Conservation (phyloP, 139 green algal species). For the Coelastrella sp. region DNA sequence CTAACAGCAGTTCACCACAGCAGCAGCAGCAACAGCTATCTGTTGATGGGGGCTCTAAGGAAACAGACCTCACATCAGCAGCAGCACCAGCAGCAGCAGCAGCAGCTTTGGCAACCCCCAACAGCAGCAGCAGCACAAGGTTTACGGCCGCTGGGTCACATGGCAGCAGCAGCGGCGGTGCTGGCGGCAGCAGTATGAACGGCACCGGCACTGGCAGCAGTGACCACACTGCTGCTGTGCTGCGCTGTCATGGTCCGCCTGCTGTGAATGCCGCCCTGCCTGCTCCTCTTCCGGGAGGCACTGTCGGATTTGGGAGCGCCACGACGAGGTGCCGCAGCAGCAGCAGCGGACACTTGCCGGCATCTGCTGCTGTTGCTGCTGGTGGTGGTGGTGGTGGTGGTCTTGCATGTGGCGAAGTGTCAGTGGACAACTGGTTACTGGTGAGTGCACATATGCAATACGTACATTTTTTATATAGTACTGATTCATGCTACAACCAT, state of each 20-base stretch:
- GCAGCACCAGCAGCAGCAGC: background rate
- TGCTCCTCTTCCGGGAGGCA: background rate
- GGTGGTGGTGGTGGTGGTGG: background rate
- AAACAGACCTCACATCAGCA: too few species aligned
- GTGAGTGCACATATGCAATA: conserved; percentile 17
- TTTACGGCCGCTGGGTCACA: too few species aligned
- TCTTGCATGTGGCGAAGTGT: background rate
- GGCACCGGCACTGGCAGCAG: background rate
- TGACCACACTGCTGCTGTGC: too few species aligned
- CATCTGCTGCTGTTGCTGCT: background rate
- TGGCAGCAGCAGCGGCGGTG: too few species aligned
- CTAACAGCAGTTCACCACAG: background rate
- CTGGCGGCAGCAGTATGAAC: background rate
- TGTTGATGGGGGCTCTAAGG: too few species aligned
- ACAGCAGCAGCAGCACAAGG: too few species aligned
- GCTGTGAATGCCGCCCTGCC: background rate
- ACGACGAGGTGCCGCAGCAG: background rate
- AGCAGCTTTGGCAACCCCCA: background rate
- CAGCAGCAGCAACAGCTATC: background rate
- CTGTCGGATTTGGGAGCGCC: background rate
- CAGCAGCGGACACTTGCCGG: background rate
- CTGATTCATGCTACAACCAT: too few species aligned
- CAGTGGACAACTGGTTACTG: conserved; percentile 20
- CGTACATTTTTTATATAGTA: too few species aligned
- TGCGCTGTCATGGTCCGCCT: too few species aligned